Evolutionary conservation across 192 early-diverging fungal species (phyloP).

Genomic region (Entomortierella beljakovae): DNA sequence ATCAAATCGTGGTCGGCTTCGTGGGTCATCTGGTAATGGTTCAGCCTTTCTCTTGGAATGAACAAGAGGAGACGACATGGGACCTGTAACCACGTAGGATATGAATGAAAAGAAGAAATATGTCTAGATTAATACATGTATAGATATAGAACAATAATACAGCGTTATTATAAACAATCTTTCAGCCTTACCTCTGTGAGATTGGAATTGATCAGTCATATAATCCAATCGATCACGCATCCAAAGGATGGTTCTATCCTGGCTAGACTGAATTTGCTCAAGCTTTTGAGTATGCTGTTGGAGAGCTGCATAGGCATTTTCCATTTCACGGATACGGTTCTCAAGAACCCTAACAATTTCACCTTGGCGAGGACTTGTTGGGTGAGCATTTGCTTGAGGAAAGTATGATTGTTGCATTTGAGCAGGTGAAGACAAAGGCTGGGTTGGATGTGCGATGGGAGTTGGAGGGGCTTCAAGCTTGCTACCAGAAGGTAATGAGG

Average conservation of each 20-base stretch:
- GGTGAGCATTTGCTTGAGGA: not conserved
- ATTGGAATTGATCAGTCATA: constrained; percentile 11
- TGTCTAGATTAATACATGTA: not conserved
- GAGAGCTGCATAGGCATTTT: constrained; percentile 31
- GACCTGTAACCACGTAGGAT: not conserved
- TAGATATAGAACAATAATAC: not conserved
- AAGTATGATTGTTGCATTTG: not conserved
- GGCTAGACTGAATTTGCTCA: constrained; percentile 27
- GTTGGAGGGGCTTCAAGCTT: constrained; percentile 12
- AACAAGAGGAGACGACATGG: constrained; percentile 17
- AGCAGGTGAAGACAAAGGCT: constrained; percentile 13
- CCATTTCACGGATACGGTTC: constrained; percentile 22
- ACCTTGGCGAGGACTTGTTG: not conserved
- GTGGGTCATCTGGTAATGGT: constrained; percentile 11
- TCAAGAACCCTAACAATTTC: constrained; percentile 17
- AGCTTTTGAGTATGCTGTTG: constrained; percentile 34
- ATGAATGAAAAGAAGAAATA: not conserved
- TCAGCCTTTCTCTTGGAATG: constrained; percentile 44
- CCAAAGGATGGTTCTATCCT: constrained; percentile 37
- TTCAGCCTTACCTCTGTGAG: constrained; percentile 21
- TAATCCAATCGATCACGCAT: constrained; percentile 47
- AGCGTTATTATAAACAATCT: not conserved
- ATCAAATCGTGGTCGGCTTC: constrained; percentile 23
- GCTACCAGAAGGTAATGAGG: constrained; percentile 40
- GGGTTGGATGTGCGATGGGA: not conserved